phyloP scores from a whole-genome alignment of 2,329 filamentous ascomycete genomes.

The Aspergillus amoenus region DNA sequence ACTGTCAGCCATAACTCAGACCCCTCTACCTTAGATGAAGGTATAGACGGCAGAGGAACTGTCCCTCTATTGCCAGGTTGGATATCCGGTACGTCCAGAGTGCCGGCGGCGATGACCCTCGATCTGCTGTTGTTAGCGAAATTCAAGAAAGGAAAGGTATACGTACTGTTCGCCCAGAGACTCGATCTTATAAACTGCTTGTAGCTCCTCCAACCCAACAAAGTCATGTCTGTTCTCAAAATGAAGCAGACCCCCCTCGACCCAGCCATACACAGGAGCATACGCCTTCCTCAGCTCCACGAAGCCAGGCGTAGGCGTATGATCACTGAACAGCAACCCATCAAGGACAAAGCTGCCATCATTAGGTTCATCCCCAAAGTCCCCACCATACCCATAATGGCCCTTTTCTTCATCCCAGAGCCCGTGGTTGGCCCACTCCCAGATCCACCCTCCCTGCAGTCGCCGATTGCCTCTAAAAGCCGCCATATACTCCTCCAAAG shows the following conservation, averaged over 20 bases:
- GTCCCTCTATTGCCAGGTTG: background rate
- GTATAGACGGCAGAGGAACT: background rate
- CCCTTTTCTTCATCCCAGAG: conserved; percentile 42
- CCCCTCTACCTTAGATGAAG: background rate
- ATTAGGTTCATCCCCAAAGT: conserved; percentile 62
- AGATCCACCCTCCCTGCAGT: conserved; percentile 67
- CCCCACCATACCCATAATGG: conserved; percentile 62
- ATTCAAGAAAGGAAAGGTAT: background rate
- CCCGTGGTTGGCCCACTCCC: conserved; percentile 67
- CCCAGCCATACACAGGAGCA: conserved; percentile 51
- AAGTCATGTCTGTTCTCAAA: conserved; percentile 56
- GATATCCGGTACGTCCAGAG: conserved; percentile 3
- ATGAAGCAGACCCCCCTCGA: conserved; percentile 38
- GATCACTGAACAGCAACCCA: conserved; percentile 51
- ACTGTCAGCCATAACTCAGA: conserved; percentile 36
- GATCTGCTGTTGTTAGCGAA: background rate
- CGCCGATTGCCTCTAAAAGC: conserved; percentile 60
- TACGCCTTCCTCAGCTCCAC: conserved; percentile 58
- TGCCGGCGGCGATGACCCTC: background rate
- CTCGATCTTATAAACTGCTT: conserved; percentile 4
- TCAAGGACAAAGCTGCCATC: conserved; percentile 65
- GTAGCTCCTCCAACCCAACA: conserved; percentile 30
- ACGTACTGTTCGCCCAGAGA: conserved; percentile 32
- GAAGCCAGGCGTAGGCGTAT: conserved; percentile 58
- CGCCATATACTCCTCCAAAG: conserved; percentile 66